Evolutionary conservation across 768 basidiomycete species (phyloP).

Genomic region (Dacryopinax primogenitus): DNA sequence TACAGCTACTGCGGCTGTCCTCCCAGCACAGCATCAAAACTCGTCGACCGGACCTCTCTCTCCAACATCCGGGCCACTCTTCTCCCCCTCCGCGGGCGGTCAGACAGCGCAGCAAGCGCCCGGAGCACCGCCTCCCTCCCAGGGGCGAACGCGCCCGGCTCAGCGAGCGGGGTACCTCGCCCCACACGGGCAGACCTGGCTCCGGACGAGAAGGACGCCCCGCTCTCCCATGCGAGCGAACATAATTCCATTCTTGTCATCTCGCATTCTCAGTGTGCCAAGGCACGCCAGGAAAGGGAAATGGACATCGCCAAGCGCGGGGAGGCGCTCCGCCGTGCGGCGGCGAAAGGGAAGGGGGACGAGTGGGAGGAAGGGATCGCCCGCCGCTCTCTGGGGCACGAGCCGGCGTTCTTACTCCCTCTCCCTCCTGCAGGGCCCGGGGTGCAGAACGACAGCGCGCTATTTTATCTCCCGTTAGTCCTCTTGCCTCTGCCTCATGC

Average conservation of each 20-base stretch:
- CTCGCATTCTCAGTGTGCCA: neutral
- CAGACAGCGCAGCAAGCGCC: slow-evolving; percentile 9
- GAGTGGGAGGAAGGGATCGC: slow-evolving; percentile 10
- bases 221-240: slow-evolving; percentile 15
- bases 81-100: neutral
- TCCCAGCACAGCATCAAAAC: slow-evolving; percentile 17
- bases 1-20: slow-evolving; percentile 54
- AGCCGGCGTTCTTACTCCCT: neutral
- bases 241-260: slow-evolving; percentile 13
- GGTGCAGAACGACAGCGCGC: neutral
- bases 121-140: too few species aligned
- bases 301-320: slow-evolving; percentile 9
- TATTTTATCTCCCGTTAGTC: neutral
- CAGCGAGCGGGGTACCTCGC: slow-evolving; percentile 14
- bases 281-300: neutral
- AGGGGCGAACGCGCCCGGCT: neutral
- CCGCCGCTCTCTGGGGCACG: slow-evolving; percentile 4
- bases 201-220: slow-evolving; percentile 7
- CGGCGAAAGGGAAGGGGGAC: slow-evolving; percentile 13
- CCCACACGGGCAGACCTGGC: slow-evolving; percentile 1
- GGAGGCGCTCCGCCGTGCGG: neutral
- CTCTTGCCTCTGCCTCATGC: too few species aligned
- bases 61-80: neutral
- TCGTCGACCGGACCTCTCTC: neutral
- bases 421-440: too few species aligned